A percentile compares a stretch with the other conserved stretches of the same genome.
Evolutionary conservation across 139 green algal genomes (phyloP).

Genomic region (Picochlorum sp.): DNA sequence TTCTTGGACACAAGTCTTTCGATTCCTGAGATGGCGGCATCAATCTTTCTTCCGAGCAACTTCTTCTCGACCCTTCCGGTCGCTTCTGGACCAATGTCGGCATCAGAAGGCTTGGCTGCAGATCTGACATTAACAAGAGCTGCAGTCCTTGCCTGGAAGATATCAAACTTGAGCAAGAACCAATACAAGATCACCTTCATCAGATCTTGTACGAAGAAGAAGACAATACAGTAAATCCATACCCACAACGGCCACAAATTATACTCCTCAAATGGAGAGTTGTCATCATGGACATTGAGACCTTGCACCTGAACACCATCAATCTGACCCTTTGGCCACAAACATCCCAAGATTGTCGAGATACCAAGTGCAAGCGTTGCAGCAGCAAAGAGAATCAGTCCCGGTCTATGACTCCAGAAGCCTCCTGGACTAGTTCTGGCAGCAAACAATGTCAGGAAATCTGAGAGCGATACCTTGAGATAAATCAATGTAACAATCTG

Average conservation of each 20-base stretch:
- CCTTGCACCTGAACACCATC: conserved; percentile 33
- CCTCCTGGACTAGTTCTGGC: conserved; percentile 60
- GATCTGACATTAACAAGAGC: conserved; percentile 48
- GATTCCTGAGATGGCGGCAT: conserved; percentile 6
- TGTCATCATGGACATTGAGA: conserved; percentile 25
- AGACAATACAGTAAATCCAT: conserved; percentile 80
- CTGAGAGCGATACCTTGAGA: conserved; percentile 74
- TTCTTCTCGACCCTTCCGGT: conserved; percentile 51
- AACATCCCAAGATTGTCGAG: conserved; percentile 58
- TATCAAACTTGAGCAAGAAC: conserved; percentile 48
- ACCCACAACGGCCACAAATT: conserved; percentile 50
- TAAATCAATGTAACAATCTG: conserved; percentile 73
- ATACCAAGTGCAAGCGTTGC: conserved; percentile 39
- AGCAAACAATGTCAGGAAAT: conserved; percentile 81
- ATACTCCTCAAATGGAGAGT: conserved; percentile 27
- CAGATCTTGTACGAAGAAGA: conserved; percentile 66
- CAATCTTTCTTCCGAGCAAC: conserved; percentile 51
- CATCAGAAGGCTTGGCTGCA: conserved; percentile 22
- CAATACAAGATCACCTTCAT: conserved; percentile 51
- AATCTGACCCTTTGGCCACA: conserved; percentile 50
- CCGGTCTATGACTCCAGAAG: conserved; percentile 51
- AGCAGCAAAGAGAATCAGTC: conserved; percentile 32
- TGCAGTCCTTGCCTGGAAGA: conserved; percentile 53
- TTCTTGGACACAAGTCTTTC: not conserved
- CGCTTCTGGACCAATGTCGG: conserved; percentile 15